Evolutionary conservation across 306 rosid genomes (phyloP).

Genomic region (Acacia crassicarpa): DNA sequence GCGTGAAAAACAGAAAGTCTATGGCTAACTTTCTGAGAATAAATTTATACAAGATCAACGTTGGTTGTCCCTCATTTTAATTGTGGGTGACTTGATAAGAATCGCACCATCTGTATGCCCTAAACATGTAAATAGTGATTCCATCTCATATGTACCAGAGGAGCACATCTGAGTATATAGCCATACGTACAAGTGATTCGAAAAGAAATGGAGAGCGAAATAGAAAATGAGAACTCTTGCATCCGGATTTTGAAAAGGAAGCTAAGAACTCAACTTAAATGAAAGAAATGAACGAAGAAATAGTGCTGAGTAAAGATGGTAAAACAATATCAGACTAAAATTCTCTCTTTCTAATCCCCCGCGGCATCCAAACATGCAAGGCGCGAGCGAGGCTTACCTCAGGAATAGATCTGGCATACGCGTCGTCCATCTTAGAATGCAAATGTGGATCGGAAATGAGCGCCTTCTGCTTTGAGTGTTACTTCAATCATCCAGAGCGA

Average conservation of each 20-base stretch:
- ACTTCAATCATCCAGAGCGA: conserved; percentile 18
- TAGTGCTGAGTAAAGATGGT: neutral
- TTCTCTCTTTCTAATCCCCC: neutral
- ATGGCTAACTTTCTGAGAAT: neutral
- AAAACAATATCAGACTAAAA: neutral
- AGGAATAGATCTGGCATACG: conserved; percentile 81
- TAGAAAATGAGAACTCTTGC: neutral
- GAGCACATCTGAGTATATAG: conserved; percentile 6
- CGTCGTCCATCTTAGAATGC: conserved; percentile 71
- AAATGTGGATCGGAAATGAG: conserved; percentile 41
- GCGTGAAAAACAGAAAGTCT: neutral
- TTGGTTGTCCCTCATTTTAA: neutral
- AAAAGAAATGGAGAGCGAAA: neutral
- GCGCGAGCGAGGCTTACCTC: conserved; percentile 55
- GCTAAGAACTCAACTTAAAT: neutral
- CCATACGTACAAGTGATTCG: conserved; percentile 4
- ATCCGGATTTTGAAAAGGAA: conserved; percentile 19
- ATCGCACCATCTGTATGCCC: neutral
- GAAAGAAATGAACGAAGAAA: neutral
- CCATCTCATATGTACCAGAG: conserved; percentile 15
- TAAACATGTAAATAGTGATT: neutral
- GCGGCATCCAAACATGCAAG: neutral
- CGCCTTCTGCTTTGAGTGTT: neutral
- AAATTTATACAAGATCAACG: neutral
- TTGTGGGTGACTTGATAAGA: conserved; percentile 16